Base-by-base conservation (phyloP, 306 rosid genomes). In the Prunus kanzakura region DNA sequence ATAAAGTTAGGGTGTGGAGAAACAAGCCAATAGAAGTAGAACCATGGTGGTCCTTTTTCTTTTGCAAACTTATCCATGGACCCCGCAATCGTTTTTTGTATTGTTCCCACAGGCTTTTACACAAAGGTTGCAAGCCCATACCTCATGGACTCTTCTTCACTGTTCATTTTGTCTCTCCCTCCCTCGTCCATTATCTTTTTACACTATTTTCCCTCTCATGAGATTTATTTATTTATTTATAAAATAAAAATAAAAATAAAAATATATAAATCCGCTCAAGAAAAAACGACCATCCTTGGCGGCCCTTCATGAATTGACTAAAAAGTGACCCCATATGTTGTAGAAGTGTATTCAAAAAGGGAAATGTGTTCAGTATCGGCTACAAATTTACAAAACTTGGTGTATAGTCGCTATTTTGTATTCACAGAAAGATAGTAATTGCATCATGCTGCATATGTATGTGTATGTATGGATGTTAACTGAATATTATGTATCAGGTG, bases 1-100 rank as follows among this genome's bases (percentile, higher is more conserved):
- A 86, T 85, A 81, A 72, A 62, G 67, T 46, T 54, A 43, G 52
- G 67, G 76, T 50, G 82, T 78, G 79, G 85, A 85, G 83, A 88
- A 77, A 38, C 8, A 76, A 80, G 68, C 82, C 80, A 82, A 84
- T 23, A 64, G 35, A 78, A 79, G 65, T 76, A 80, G 81, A 77
- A 76, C 64, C 67, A 82, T 41, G 58, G 87, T 78, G 93, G 93
- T 85, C 93, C 80, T 73, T 22, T 73, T 68, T 45, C 54, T 18
- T 55, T 82, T 71, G 79, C 74, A 73, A n/a, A n/a, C 74, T 76
- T 20, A 32, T 83, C 68, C 30, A 65, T 80, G 74, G 78, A 43
- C 80, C 73, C 61, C 73, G 70, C 78, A 78, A 64, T 27, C 60
- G 74, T 77, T 63, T 46, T 73, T 56, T 64, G 78, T 81, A 55